A percentile compares a stretch with the other conserved stretches of the same genome.
Conservation (phyloP, 2,329 filamentous ascomycete species). For the Pseudopyrenochaeta lycopersici region DNA sequence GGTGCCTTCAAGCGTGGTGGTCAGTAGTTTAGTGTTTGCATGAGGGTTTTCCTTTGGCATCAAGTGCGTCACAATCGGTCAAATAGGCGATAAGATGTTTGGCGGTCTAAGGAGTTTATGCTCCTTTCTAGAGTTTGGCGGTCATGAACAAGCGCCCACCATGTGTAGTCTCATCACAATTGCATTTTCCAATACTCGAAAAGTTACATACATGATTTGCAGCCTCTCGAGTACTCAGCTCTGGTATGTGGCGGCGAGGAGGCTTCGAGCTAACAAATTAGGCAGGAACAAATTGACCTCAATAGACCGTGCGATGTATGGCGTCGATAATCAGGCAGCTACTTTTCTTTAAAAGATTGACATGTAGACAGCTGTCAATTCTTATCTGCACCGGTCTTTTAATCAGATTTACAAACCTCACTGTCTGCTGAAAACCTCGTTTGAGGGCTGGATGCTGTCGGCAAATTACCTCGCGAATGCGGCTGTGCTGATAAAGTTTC, state of each 20-base stretch:
- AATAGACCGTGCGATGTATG: no score
- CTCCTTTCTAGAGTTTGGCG: conserved; percentile 14
- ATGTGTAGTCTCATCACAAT: conserved; percentile 10
- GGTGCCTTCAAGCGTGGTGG: conserved; percentile 44
- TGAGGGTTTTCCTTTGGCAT: conserved; percentile 11
- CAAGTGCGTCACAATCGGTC: conserved; percentile 14
- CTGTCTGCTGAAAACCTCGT: no score
- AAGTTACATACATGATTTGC: background rate
- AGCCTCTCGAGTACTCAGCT: background rate
- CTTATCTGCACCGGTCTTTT: no score
- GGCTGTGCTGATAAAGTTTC: no score
- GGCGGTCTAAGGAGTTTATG: conserved; percentile 15
- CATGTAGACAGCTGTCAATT: no score
- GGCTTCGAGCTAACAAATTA: no score
- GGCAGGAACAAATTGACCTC: no score
- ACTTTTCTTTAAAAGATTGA: no score
- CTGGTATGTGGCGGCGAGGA: background rate
- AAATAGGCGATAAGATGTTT: conserved; percentile 10
- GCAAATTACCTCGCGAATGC: no score
- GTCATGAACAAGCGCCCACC: conserved; percentile 13
- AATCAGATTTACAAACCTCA: no score
- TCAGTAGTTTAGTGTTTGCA: conserved; percentile 12
- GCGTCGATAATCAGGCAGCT: no score
- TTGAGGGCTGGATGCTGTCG: no score
- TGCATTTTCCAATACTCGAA: conserved; percentile 4